Evolutionary conservation across 176 grass and related monocot genomes (phyloP), one percentile per base, ranked within the genome.

Genomic region (Alloteropsis semialata): DNA sequence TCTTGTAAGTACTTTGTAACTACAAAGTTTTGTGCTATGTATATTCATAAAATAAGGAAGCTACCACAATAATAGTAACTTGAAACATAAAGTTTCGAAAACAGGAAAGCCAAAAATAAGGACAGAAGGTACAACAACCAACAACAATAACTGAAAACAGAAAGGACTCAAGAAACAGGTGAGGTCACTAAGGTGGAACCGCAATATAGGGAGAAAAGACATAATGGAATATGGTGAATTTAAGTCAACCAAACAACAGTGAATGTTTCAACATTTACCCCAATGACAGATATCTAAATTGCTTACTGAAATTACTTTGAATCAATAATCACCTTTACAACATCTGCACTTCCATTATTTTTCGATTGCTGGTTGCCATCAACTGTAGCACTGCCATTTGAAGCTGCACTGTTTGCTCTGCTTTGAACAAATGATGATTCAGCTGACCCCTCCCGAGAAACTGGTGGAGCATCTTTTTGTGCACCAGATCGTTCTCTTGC

Each of bases 351-450:
- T 85, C 81, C 94, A 86, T 91, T 88, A 81, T 80, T 85, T 58
- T 74, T 85, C 58, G 87, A 42, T 43, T 70, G 33, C 41, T 83
- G 86, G 24, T 71, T 87, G 25, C 78, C 75, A 21, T 95, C 88
- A 77, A 72, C 38, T 77, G 75, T 69, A 56, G 69, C 76, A 90
- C 45, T 85, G 71, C 85, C 93, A 85, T 96, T 99, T 72, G 84
- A 81, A 81, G 68, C 77, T 24, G 90, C 72, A 45, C 84, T 87
- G 79, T 88, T 90, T n/a, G 58, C 79, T 77, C 94, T 90, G 82
- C 38, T 94, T 82, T 97, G 89, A 58, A 75, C 81, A 84, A 87
- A 85, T 36, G 92, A 83, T 22, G 85, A 86, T 71, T 99, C 93
- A 46, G 37, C 61, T 85, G 87, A 88, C 67, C 82, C 91, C 33